A percentile compares a stretch with the other conserved stretches of the same genome.
Conservation (phyloP, 1,139 yeast species). For the Williopsis jadinii region DNA sequence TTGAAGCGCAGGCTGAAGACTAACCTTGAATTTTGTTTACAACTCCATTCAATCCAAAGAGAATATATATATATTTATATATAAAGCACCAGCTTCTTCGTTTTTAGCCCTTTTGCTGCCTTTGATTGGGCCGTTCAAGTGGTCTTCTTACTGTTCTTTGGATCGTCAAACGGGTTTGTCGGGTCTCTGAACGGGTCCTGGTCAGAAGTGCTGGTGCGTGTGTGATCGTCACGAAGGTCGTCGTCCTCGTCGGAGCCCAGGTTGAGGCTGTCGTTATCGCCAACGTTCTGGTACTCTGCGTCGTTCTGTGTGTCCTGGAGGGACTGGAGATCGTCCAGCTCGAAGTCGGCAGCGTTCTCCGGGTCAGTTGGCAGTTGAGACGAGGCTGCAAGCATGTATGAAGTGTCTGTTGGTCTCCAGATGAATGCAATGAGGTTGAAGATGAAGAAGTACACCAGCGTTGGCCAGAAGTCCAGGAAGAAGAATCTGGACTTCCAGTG, state of each 20-base stretch:
- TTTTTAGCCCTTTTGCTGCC: no score
- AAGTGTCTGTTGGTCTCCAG: conserved; percentile 97
- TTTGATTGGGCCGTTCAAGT: neutral
- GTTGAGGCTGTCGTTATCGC: conserved; percentile 20
- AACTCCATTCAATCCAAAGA: no score
- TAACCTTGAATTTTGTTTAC: no score
- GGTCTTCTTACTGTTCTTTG: conserved; percentile 6
- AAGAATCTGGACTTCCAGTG: conserved; percentile 94
- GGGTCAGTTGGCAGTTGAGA: conserved; percentile 85
- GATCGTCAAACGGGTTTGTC: conserved; percentile 1
- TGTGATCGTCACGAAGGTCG: conserved; percentile 3
- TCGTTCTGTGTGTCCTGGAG: conserved; percentile 31
- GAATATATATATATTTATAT: no score
- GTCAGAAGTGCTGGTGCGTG: neutral
- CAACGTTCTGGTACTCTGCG: conserved; percentile 13
- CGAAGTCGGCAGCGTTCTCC: conserved; percentile 68
- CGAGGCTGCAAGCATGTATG: conserved; percentile 90
- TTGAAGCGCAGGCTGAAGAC: no score
- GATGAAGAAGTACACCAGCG: conserved; percentile 76
- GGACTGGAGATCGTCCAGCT: conserved; percentile 66
- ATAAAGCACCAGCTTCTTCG: no score
- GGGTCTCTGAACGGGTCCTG: conserved; percentile 1
- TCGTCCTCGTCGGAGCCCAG: conserved; percentile 18
- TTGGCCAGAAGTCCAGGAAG: conserved; percentile 90
- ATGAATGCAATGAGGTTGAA: conserved; percentile 81